These are phyloP conservation scores for Flaveria sonorensis DNA, from an alignment of 129 eudicot genomes.

Conservation along the genomic window DNA sequence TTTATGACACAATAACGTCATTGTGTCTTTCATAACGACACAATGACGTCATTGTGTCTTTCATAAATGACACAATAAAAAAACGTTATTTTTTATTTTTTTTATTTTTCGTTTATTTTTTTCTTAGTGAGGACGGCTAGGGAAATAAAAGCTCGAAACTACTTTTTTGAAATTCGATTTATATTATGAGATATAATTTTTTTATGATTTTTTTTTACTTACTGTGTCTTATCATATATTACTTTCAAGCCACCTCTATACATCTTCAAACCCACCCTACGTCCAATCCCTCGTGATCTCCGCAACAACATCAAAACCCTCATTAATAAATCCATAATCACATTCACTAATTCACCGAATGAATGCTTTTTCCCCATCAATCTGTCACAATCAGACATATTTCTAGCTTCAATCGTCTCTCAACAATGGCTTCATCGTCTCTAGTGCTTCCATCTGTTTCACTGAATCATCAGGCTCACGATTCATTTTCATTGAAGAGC, in stretches of 20 bases:
- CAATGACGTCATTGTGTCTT: too few species aligned
- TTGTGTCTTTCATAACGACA: too few species aligned
- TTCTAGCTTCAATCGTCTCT: constrained; percentile 11
- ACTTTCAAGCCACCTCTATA: neutral
- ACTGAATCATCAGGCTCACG: constrained; percentile 27
- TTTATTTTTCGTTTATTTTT: too few species aligned
- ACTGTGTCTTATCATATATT: too few species aligned
- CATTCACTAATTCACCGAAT: constrained; percentile 29
- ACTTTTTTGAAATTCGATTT: too few species aligned
- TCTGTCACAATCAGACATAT: constrained; percentile 28
- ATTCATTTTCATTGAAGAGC: constrained; percentile 11
- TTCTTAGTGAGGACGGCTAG: too few species aligned
- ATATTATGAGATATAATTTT: too few species aligned
- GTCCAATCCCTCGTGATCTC: constrained; percentile 28
- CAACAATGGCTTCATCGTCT: constrained; percentile 58
- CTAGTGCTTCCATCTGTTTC: constrained; percentile 55
- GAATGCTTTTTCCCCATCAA: constrained; percentile 46
- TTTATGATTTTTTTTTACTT: too few species aligned
- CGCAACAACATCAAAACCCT: constrained; percentile 26
- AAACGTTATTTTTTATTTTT: too few species aligned
- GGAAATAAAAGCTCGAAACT: too few species aligned
- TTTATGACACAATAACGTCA: too few species aligned
- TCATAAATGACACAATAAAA: too few species aligned
- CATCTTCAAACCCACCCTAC: neutral
- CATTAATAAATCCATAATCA: constrained; percentile 11